Evolutionary conservation across 2,329 filamentous ascomycete genomes (phyloP).

Genomic region (Fusarium neocosmosporiellum): DNA sequence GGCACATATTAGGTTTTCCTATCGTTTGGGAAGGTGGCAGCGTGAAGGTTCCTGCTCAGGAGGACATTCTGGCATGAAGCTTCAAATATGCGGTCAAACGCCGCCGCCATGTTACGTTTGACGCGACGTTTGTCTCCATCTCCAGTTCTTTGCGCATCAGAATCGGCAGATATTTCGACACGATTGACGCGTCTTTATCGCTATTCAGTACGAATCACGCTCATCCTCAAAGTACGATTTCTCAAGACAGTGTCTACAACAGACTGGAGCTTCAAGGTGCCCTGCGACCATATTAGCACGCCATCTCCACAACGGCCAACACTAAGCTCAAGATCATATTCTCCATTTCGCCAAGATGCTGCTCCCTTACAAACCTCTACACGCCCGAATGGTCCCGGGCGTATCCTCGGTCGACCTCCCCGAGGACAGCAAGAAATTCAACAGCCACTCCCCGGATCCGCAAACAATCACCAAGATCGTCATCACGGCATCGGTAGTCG

Average conservation of each 20-base stretch:
- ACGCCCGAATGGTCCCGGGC: background rate
- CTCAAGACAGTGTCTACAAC: background rate
- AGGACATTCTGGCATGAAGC: background rate
- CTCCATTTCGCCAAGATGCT: background rate
- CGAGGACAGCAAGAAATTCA: conserved; percentile 13
- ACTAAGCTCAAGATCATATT: background rate
- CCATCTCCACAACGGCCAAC: background rate
- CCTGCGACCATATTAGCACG: background rate
- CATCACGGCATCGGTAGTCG: conserved; percentile 39
- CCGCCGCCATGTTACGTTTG: background rate
- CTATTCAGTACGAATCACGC: background rate
- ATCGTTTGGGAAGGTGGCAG: background rate
- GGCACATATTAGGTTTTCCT: background rate
- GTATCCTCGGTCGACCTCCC: conserved; percentile 1
- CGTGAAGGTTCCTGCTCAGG: background rate
- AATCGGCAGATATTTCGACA: background rate
- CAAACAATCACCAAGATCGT: conserved; percentile 37
- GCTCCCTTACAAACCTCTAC: background rate
- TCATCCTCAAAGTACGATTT: background rate
- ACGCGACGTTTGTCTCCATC: background rate
- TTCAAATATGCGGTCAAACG: background rate
- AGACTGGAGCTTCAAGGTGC: background rate
- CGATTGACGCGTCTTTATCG: background rate
- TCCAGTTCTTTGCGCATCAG: background rate
- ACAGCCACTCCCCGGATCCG: conserved; percentile 7